phyloP scores from a whole-genome alignment of 257 asterid genomes.

The Solanum chilense region DNA sequence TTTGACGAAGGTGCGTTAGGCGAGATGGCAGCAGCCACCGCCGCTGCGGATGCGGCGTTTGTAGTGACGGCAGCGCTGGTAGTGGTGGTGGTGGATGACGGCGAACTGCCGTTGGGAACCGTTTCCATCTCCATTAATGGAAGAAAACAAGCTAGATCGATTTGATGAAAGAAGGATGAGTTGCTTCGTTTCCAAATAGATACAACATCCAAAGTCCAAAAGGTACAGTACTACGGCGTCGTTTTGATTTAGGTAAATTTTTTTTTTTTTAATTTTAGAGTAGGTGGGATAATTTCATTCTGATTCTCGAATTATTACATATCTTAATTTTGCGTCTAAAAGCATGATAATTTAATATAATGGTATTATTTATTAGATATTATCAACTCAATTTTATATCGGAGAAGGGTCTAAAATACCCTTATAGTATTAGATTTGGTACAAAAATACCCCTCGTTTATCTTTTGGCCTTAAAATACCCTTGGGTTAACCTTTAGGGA shows the following conservation, averaged over 20 bases:
- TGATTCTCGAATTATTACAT: no score
- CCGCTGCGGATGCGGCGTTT: conserved; percentile 1
- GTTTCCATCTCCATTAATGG: conserved; percentile 58
- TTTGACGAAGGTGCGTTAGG: conserved; percentile 35
- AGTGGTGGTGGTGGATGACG: background rate
- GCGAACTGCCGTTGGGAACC: conserved; percentile 38
- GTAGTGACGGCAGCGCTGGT: background rate
- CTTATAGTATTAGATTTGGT: no score
- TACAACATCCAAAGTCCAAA: background rate
- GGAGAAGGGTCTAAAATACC: no score
- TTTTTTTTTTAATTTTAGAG: background rate
- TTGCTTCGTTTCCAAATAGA: background rate
- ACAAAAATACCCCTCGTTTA: no score
- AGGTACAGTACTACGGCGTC: background rate
- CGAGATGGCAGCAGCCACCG: background rate
- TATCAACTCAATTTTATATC: no score
- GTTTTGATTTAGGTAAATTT: background rate
- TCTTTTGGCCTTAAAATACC: no score
- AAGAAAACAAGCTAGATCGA: background rate
- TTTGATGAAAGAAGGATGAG: background rate
- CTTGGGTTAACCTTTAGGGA: no score
- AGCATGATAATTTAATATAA: background rate
- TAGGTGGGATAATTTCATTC: background rate
- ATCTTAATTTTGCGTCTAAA: background rate
- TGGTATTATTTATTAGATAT: no score